Base-by-base conservation (phyloP, 768 basidiomycete species). In the Kwoniella newhampshirensis region DNA sequence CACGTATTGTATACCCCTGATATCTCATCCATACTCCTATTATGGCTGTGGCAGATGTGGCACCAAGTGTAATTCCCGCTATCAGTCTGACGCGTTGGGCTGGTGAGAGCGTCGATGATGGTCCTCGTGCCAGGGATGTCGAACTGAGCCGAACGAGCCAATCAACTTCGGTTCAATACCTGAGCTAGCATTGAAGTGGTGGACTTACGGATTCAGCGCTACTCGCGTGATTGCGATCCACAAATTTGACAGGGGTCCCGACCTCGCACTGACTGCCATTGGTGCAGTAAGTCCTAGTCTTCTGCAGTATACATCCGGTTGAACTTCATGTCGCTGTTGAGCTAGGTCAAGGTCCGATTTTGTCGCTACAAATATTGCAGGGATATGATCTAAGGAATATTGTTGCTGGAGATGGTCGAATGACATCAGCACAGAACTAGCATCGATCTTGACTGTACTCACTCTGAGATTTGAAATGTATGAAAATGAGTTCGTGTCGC, bases 301-400 rank as follows among this genome's bases (percentile, higher is more conserved):
- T 72, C 92, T 81, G 74, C 91, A 94, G 73, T 99, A 99, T 12
- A 93, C 91, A 71, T 98, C 94, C 35, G 94, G 94, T 71, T 99
- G 94, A 20, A 98, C 93, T 80, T 99, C 94, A 75, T 97, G 94
- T 74, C 94, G 81, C 88, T 96, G 94, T 66, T 93, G 84, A 11
- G 94, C 94, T 47, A 99, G 85, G 77, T 99, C 94, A 25, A 96
- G 83, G 75, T 99, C 94, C 5, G 91, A 93, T 78, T 99, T 99
- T 36, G 94, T 98, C n/a, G 94, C 94, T 23, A 99, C 92, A 75
- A 98, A 97, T 35, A 98, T 78, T 11, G 89, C 92, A 23, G 94
- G 93, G 74, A 97, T 89, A 75, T 91, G 88, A 74, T 97, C 91
- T 27, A 96, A 80, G 63, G 84, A 91, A 75, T 97, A 94, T 82